Conservation (phyloP, 345 rosid genomes). For the Gossypium anomalum region DNA sequence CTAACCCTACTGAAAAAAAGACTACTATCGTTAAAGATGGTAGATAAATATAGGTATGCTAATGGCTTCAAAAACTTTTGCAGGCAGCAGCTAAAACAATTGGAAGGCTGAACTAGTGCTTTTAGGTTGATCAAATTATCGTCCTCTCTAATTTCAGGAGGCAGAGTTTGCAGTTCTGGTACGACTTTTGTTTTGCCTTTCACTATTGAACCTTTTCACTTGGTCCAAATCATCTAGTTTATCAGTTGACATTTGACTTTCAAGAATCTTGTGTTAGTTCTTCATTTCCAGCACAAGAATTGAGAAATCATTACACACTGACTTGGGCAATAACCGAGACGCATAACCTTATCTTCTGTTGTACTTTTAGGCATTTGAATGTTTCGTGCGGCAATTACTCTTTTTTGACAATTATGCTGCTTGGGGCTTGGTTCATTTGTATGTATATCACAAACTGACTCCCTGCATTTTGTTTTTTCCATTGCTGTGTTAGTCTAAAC, state of each 20-base stretch:
- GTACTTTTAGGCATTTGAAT: not conserved
- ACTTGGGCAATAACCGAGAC: not conserved
- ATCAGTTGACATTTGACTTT: not conserved
- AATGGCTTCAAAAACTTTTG: not conserved
- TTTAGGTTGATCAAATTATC: not conserved
- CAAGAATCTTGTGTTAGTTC: not conserved
- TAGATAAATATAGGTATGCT: not conserved
- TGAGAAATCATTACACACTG: not conserved
- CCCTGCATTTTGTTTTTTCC: not conserved
- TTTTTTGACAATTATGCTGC: not conserved
- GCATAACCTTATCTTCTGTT: not conserved
- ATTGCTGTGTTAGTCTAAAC: not conserved
- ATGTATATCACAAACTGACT: not conserved
- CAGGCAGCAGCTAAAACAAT: not conserved
- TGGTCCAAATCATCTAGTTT: not conserved
- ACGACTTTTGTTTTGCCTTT: conserved; percentile 2
- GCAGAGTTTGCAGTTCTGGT: conserved; percentile 6
- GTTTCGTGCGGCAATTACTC: not conserved
- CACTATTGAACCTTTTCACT: not conserved
- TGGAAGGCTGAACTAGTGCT: not conserved
- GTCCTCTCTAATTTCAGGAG: not conserved
- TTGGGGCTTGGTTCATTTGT: conserved; percentile 3
- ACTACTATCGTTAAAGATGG: not conserved
- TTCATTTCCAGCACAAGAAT: not conserved
- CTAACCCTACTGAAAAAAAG: not conserved